These are phyloP conservation scores for Boletus rubroflammeus DNA, from an alignment of 768 basidiomycete genomes.

Conservation along the genomic window DNA sequence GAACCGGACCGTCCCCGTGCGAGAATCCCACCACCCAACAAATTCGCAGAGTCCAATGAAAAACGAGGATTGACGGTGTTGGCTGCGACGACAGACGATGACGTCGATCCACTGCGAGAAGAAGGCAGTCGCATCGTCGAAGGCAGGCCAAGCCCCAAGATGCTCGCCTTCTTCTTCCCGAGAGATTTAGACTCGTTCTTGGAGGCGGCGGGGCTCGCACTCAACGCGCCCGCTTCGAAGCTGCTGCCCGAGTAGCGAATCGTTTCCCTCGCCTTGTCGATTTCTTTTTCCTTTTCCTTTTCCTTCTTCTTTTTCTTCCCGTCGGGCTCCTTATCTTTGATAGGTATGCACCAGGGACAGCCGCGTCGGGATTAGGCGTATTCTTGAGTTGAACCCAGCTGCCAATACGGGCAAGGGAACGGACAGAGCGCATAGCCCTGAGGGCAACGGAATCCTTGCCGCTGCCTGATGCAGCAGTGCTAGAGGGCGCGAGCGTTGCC, in stretches of 20 bases:
- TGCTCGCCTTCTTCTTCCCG: constrained; percentile 57
- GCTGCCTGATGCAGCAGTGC: constrained; percentile 18
- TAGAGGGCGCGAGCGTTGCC: constrained; percentile 39
- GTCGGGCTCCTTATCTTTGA: constrained; percentile 30
- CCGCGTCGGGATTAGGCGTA: constrained; percentile 30
- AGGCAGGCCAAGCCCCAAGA: constrained; percentile 60
- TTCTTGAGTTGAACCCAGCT: constrained; percentile 64
- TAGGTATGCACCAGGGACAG: constrained; percentile 25
- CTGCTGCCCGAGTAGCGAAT: constrained; percentile 53
- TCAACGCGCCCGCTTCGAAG: constrained; percentile 62
- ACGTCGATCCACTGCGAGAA: no score
- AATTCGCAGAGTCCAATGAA: constrained; percentile 29
- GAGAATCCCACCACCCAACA: constrained; percentile 30
- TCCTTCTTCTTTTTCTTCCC: constrained; percentile 37
- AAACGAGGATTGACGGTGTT: no score
- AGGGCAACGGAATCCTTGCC: constrained; percentile 65
- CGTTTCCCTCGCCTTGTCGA: constrained; percentile 33
- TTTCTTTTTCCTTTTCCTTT: constrained; percentile 36
- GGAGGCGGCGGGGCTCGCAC: constrained; percentile 31
- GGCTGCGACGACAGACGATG: no score
- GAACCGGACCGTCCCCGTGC: constrained; percentile 37
- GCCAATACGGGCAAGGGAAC: constrained; percentile 65
- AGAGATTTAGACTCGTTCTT: constrained; percentile 31
- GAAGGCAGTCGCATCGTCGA: constrained; percentile 40
- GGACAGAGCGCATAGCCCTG: constrained; percentile 73